phyloP scores from a whole-genome alignment of 352 stramenopile species.

The Blastocystis sp. region DNA sequence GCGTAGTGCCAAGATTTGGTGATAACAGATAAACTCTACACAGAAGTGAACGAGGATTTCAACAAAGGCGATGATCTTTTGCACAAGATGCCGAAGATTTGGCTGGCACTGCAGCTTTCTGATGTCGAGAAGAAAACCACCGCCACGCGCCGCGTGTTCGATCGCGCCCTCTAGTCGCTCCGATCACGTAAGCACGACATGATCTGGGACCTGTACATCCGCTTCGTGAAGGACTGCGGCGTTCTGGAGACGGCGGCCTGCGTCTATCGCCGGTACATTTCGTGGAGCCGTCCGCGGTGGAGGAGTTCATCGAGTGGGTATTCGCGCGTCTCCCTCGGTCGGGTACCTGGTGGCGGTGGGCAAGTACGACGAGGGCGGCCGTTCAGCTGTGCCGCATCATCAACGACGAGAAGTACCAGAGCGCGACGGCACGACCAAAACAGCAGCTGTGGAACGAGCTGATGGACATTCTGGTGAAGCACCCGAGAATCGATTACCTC shows the following conservation, averaged over 20 bases:
- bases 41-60: constrained; percentile 73
- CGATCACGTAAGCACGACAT: constrained; percentile 96
- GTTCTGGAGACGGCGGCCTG: constrained; percentile 79
- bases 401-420: constrained; percentile 77
- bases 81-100: constrained; percentile 92
- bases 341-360: constrained; percentile 74
- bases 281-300: constrained; percentile 76
- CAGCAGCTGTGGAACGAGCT: constrained; percentile 95
- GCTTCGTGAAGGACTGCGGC: constrained; percentile 80
- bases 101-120: constrained; percentile 82
- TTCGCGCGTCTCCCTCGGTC: too few species aligned
- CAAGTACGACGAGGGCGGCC: constrained; percentile 80
- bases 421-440: constrained; percentile 75
- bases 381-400: constrained; percentile 80
- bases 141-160: constrained; percentile 82
- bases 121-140: constrained; percentile 79
- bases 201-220: constrained; percentile 88
- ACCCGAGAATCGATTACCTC: constrained; percentile 84
- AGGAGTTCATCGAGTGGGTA: constrained; percentile 73
- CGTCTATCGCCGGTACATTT: constrained; percentile 83
- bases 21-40: constrained; percentile 74
- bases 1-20: constrained; percentile 54
- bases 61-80: constrained; percentile 87
- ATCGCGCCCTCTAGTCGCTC: constrained; percentile 89
- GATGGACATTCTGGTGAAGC: constrained; percentile 88